A percentile compares a stretch with the other conserved stretches of the same genome.
Evolutionary conservation across 768 basidiomycete species (phyloP).

Genomic region (Multifurca ochricompacta): DNA sequence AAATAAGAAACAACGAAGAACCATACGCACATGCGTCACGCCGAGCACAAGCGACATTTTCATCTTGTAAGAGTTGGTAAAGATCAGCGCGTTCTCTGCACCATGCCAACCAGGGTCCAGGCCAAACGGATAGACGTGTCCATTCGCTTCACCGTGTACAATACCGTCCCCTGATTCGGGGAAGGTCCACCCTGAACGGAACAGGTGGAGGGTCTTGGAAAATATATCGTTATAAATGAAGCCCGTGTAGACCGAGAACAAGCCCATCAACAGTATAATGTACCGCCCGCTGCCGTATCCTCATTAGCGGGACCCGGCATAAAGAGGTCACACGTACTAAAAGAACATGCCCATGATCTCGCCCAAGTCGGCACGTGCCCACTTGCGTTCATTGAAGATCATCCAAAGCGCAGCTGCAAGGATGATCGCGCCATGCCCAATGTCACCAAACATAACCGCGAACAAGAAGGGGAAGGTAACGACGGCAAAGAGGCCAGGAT

Average conservation of each 20-base stretch:
- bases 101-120: constrained; percentile 95
- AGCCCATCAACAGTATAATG: constrained; percentile 97
- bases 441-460: constrained; percentile 99
- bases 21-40: constrained; percentile 80
- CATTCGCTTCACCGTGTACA: constrained; percentile 47
- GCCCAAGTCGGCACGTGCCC: constrained; percentile 64
- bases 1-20: too few species aligned
- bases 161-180: constrained; percentile 37
- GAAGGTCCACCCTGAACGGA: constrained; percentile 83
- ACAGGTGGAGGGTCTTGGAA: constrained; percentile 84
- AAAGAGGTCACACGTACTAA: constrained; percentile 51
- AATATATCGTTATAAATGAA: constrained; percentile 99
- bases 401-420: constrained; percentile 69
- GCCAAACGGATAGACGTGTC: constrained; percentile 84
- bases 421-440: constrained; percentile 89
- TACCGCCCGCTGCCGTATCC: constrained; percentile 74
- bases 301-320: constrained; percentile 19
- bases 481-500: constrained; percentile 89
- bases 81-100: constrained; percentile 83
- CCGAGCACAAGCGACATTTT: constrained; percentile 97
- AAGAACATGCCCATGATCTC: constrained; percentile 90
- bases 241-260: constrained; percentile 94
- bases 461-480: constrained; percentile 97
- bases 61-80: constrained; percentile 99
- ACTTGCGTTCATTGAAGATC: constrained; percentile 78